Evolutionary conservation across 345 rosid genomes (phyloP).

Genomic region (Arabis hirsuta): DNA sequence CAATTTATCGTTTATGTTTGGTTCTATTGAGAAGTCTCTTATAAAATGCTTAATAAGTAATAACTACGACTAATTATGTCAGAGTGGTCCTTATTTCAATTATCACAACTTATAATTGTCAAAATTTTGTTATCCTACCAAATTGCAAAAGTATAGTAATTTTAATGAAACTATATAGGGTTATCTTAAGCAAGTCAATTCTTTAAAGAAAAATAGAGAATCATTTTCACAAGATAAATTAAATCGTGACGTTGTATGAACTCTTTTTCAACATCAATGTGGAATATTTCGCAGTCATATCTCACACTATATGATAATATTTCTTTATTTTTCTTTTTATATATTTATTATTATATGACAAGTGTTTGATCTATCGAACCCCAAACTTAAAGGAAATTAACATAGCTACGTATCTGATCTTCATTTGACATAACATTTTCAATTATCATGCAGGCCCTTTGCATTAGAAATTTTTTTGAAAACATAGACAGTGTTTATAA

Average conservation of each 20-base stretch:
- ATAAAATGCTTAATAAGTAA: constrained; percentile 7
- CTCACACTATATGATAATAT: neutral
- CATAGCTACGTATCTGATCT: constrained; percentile 36
- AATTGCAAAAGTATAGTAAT: constrained; percentile 18
- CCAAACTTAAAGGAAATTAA: neutral
- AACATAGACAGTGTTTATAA: constrained; percentile 3
- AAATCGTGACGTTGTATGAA: constrained; percentile 32
- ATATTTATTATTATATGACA: constrained; percentile 15
- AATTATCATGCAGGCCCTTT: neutral
- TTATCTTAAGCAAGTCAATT: constrained; percentile 7
- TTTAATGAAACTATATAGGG: neutral
- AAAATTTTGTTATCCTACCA: constrained; percentile 18
- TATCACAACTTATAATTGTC: neutral
- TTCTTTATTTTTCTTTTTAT: neutral
- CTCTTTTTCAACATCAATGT: constrained; percentile 31
- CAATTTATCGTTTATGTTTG: constrained; percentile 35
- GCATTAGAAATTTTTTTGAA: neutral
- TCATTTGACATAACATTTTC: neutral
- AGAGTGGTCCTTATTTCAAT: constrained; percentile 10
- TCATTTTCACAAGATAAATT: constrained; percentile 23
- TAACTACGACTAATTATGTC: constrained; percentile 17
- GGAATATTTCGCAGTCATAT: constrained; percentile 13
- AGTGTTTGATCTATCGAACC: constrained; percentile 11
- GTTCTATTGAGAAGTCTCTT: constrained; percentile 23
- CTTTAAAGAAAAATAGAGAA: neutral